Base-by-base conservation (phyloP, 306 rosid genomes). In the Glycine latifolia region DNA sequence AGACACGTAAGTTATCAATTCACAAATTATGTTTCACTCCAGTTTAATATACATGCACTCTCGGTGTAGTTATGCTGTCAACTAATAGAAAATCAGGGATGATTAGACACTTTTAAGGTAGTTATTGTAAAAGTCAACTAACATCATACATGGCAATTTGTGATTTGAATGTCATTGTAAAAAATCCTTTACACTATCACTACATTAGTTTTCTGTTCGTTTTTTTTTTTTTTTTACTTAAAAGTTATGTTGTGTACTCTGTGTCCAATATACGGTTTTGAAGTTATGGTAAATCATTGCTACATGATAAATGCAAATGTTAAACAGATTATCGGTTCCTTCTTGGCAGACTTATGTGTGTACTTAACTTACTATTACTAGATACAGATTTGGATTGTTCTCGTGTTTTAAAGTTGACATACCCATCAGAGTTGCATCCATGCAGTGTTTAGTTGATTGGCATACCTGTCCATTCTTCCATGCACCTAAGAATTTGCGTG, bases 1-100 rank as follows among this genome's bases (percentile, higher is more conserved):
- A 4, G 99, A 95, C 86, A 93, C 97, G 99, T 95, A 84, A 85
- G 98, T 90, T 41, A 48, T 5, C 67, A 82, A 44, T 56, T 86
- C 78, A 8, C 71, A 31, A 20, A 67, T 75, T 74, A 7, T 66
- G 31, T 31, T 71, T 47, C 16, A 12, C 35, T 35, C n/a, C 12
- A 13, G 20, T 37, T 39, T 65, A 63, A 37, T 65, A 65, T 37
- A 12, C 14, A 3, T 39, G 26, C 20, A 39, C 6, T 35, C 1
- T 65, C 2, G 0, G 2, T n/a, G 41, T 26, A 1, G 7, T 65
- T 65, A 8, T 14, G 54, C 17, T 7, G 2, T 14, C 26, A 5
- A 14, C 3, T 20, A 14, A 14, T 15, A 8, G 15, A 1, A 55
- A 55, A 2, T 15, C 0, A 55, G 7, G 31, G 0, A 0, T 6